Conservation (phyloP, 2,329 filamentous ascomycete species). For the Alternaria novae-zelandiae region DNA sequence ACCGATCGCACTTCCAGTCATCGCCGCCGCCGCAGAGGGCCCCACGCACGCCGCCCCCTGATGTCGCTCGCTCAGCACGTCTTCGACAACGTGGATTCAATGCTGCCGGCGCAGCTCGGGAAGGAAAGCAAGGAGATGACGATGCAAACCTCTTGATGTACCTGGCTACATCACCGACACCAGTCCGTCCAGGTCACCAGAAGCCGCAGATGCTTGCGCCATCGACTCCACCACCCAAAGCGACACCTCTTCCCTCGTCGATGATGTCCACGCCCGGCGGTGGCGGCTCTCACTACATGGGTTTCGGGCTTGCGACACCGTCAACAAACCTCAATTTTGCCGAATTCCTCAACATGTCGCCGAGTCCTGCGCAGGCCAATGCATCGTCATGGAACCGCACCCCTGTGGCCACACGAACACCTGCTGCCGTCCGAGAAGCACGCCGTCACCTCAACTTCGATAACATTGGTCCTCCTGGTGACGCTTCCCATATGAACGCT, state of each 20-base stretch:
- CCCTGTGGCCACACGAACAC: constrained; percentile 69
- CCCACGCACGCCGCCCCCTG: constrained; percentile 51
- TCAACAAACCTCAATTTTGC: constrained; percentile 89
- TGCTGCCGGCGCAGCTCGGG: constrained; percentile 47
- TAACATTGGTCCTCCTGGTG: constrained; percentile 65
- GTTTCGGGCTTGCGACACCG: constrained; percentile 74
- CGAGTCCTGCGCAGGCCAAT: constrained; percentile 79
- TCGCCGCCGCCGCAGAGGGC: constrained; percentile 69
- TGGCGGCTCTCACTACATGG: constrained; percentile 61
- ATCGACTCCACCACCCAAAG: constrained; percentile 61
- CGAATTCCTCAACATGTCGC: constrained; percentile 97
- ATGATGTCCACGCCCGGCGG: constrained; percentile 89
- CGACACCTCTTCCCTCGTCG: constrained; percentile 73
- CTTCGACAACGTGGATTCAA: constrained; percentile 49
- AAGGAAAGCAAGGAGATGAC: constrained; percentile 72
- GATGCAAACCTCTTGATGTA: constrained; percentile 87
- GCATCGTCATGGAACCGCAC: constrained; percentile 77
- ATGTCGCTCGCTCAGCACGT: constrained; percentile 49
- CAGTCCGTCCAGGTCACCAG: constrained; percentile 64
- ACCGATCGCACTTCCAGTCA: constrained; percentile 67
- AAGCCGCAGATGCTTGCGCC: constrained; percentile 58
- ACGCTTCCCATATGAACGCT: constrained; percentile 49
- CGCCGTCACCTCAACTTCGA: constrained; percentile 84
- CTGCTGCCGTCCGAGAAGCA: constrained; percentile 70
- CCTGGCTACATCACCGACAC: constrained; percentile 89